Base-by-base conservation (phyloP, 352 stramenopile genomes). In the Globisporangium irregulare region DNA sequence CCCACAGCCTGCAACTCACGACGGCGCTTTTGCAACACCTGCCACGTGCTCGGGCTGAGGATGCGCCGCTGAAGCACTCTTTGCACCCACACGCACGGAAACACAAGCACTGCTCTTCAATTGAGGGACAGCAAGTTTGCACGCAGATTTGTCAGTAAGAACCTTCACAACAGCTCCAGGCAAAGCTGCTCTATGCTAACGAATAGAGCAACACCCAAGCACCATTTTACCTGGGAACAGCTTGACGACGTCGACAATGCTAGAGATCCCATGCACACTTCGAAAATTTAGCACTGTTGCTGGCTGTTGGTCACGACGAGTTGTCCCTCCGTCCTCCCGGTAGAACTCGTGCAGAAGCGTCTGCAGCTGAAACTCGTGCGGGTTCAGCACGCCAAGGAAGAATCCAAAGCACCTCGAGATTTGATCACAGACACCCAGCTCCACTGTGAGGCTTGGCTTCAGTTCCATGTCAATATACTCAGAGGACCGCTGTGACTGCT, bases 71-170 rank as follows among this genome's bases (percentile, higher is more conserved):
- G 71, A 10, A 92, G 73, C 8, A 92, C 80, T 14, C 70, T 78
- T 32, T 87, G 83, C 8, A 66, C 36, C 83, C 83, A 92, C 20
- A 88, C 68, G 32, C 77, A 86, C n/a, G 83, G 81, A 54, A 88
- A 90, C 1, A 90, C 53, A 15, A 92, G 67, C 50, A 87, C 83
- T 91, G 62, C 38, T 32, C 24, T 71, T 36, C 24, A 59, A 27
- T 59, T 59, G 32, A 27, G 18, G 25, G 54, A 36, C 12, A 20
- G 5, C 27, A 24, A 59, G 3, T 50, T 50, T 5, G 41, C 41
- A 9, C 54, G 61, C 2, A 41, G 4, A 6, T n/a, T 43, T 32
- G 25, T 64, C 25, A 69, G 36, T 18, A 32, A 7, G 6, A 66
- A 50, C 15, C 5, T 46, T 12, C n/a, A 27, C 8, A 55, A 27